Evolutionary conservation across 805 yeast species (phyloP).

Genomic region (Blastobotrys robertii): DNA sequence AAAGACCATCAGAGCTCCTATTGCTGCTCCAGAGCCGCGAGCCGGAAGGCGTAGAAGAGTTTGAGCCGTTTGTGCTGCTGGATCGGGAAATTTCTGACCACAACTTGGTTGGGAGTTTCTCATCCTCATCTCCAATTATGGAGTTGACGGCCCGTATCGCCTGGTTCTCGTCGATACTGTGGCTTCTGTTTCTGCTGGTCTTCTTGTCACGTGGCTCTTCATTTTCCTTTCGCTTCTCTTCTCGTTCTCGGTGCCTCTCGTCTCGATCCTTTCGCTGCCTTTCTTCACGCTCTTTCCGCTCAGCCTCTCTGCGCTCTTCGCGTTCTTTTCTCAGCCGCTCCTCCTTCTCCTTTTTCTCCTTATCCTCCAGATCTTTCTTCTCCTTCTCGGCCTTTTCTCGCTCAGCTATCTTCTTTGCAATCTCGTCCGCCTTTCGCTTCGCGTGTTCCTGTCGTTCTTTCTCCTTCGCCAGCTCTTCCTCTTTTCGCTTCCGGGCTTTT

Average conservation of each 20-base stretch:
- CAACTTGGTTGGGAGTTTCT: slow-evolving; percentile 1
- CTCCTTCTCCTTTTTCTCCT: slow-evolving; percentile 4
- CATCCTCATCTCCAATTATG: slow-evolving; percentile 4
- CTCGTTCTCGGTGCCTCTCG: not conserved
- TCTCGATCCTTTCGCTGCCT: not conserved
- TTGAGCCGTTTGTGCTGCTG: too few species aligned
- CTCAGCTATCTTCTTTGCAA: slow-evolving; percentile 17
- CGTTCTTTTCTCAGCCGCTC: slow-evolving; percentile 3
- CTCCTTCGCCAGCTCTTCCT: slow-evolving; percentile 24
- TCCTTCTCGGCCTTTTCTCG: slow-evolving; percentile 2
- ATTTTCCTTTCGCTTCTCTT: not conserved
- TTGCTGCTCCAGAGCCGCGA: too few species aligned
- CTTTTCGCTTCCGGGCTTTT: slow-evolving; percentile 27
- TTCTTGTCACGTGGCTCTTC: not conserved
- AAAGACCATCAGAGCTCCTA: too few species aligned
- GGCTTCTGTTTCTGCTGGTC: not conserved
- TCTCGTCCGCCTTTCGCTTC: slow-evolving; percentile 23
- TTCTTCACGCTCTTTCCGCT: not conserved
- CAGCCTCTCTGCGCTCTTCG: not conserved
- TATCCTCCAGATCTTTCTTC: slow-evolving; percentile 5
- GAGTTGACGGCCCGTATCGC: slow-evolving; percentile 3
- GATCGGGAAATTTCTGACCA: not conserved
- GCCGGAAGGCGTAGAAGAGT: too few species aligned
- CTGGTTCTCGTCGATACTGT: slow-evolving; percentile 2
- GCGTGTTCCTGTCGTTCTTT: slow-evolving; percentile 22